Percentiles rank a stretch among this genome's conserved stretches.
These are phyloP conservation scores for Agapanthus africanus DNA, from an alignment of 106 monocot species.

Conservation along the genomic window DNA sequence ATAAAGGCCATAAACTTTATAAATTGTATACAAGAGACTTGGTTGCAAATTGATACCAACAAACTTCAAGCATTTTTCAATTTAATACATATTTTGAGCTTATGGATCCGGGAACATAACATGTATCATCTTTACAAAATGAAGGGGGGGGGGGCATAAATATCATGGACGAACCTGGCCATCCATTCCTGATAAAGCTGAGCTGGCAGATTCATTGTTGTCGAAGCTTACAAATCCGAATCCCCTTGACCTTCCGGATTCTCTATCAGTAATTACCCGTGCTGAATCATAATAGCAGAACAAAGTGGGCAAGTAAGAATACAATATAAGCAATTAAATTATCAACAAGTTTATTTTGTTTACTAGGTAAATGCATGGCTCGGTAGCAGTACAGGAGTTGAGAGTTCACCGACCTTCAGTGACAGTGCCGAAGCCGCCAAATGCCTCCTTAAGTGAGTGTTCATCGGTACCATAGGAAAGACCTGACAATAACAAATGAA, in stretches of 20 bases:
- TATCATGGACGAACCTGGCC: constrained; percentile 65
- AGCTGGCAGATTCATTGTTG: constrained; percentile 46
- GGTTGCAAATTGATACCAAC: neutral
- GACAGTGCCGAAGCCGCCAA: constrained; percentile 66
- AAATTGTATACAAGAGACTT: neutral
- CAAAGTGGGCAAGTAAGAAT: neutral
- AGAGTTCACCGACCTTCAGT: constrained; percentile 62
- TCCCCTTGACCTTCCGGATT: constrained; percentile 81
- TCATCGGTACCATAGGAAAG: constrained; percentile 73
- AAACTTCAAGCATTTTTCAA: neutral
- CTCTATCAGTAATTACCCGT: constrained; percentile 74
- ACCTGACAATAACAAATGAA: constrained; percentile 29
- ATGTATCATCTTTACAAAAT: neutral
- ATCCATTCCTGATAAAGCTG: constrained; percentile 76
- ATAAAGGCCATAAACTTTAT: neutral
- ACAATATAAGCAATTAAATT: neutral
- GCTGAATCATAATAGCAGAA: constrained; percentile 30
- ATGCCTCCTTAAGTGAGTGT: constrained; percentile 64
- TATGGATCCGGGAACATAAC: no score
- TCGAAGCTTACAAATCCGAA: constrained; percentile 86
- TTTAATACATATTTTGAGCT: no score
- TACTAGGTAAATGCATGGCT: neutral
- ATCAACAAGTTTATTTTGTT: neutral
- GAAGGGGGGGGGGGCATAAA: neutral
- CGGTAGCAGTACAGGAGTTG: no score